A percentile compares a stretch with the other conserved stretches of the same genome.
These are phyloP conservation scores for Nicotiana attenuata DNA, from an alignment of 257 asterid species.

Conservation along the genomic window DNA sequence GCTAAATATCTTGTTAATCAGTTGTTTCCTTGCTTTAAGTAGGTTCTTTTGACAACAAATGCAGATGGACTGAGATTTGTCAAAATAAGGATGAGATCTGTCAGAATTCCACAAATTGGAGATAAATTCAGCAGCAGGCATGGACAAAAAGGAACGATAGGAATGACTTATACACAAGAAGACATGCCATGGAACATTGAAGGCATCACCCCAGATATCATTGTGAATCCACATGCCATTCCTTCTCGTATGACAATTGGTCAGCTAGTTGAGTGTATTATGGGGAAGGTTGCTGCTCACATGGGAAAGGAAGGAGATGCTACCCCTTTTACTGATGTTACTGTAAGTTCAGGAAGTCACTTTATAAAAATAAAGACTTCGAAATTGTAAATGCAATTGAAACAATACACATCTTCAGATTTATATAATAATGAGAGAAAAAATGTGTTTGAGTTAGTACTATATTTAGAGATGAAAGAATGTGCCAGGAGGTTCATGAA, in stretches of 20 bases:
- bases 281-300: constrained; percentile 32
- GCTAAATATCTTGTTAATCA: constrained; percentile 9
- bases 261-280: constrained; percentile 25
- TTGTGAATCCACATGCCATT: constrained; percentile 31
- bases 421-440: background rate
- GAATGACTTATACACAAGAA: constrained; percentile 26
- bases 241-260: constrained; percentile 36
- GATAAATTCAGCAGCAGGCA: constrained; percentile 31
- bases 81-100: constrained; percentile 89
- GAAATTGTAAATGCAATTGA: constrained; percentile 1
- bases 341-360: constrained; percentile 7
- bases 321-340: constrained; percentile 45
- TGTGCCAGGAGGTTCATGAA: background rate
- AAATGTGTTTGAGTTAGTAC: background rate
- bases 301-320: constrained; percentile 33
- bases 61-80: constrained; percentile 94
- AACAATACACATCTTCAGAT: background rate
- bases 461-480: background rate
- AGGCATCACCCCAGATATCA: constrained; percentile 26
- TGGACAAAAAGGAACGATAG: constrained; percentile 28
- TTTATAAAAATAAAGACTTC: background rate
- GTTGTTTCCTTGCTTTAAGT: constrained; percentile 12
- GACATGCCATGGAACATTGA: constrained; percentile 30
- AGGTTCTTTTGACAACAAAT: constrained; percentile 77
- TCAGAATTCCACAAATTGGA: constrained; percentile 82